Base-by-base conservation (phyloP, 2,329 filamentous ascomycete genomes). In the Dendryphion nanum region DNA sequence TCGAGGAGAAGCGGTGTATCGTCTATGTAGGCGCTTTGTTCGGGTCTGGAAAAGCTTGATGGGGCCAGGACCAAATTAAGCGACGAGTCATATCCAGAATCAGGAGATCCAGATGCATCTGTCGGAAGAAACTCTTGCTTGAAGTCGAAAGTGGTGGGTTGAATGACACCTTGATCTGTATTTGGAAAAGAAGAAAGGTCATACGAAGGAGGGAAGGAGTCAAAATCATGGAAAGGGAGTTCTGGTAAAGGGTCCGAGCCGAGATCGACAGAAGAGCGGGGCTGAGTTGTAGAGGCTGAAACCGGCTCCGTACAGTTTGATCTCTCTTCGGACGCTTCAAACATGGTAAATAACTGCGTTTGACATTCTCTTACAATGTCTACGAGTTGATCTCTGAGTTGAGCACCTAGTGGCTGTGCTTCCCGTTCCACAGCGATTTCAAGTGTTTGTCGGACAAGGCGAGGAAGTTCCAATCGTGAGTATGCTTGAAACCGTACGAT, bases 331-430 rank as follows among this genome's bases (percentile, higher is more conserved):
- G 42, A 23, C 7, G 16, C 16, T 34, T 51, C 41, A 20, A 47
- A 48, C 44, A 53, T 47, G 1, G 44, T 31, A 4, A 55, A 44
- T 2, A 58, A 41, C 30, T 55, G 48, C 6, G 40, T 40, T 29
- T 57, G 51, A 17, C 53, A 57, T 21, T 52, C 47, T 13, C 40
- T 40, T 1, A 58, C 51, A 18, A 58, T 55, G 31, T 57, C 51
- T 2, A 57, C 45, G 8, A 58, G 50, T 4, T 45, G 42, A n/a
- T 54, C 51, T 32, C 51, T 58, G 4, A 58, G 33, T 23, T 47
- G 51, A 6, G 55, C 55, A 32, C 57, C 53, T 4, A 57, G 30
- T 3, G 53, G 51, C n/a, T 54, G 47, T 3, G 51, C 45, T 43
- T 58, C 55, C 37, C 54, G 43, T 23, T 56, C 53, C 5, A 57